A percentile compares a stretch with the other conserved stretches of the same genome.
Conservation (phyloP, 371 early-diverging fungal species). For the Catenaria anguillulae region DNA sequence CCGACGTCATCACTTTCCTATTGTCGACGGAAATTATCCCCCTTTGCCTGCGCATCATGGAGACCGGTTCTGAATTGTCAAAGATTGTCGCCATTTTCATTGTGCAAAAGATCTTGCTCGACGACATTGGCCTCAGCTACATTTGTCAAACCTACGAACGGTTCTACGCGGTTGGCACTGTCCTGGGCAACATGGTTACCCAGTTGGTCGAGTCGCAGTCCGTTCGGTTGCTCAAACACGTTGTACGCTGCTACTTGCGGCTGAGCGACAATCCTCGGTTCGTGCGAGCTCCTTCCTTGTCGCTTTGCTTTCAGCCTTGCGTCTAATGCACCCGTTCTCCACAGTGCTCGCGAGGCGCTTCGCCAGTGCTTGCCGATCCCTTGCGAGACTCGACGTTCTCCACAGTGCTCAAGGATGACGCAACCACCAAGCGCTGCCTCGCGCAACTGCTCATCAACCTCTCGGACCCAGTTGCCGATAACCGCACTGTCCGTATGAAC, state of each 20-base stretch:
- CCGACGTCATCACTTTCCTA: conserved; percentile 86
- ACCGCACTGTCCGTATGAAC: too few relatives aligned
- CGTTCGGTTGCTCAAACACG: conserved; percentile 78
- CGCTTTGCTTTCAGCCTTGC: background rate
- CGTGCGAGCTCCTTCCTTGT: background rate
- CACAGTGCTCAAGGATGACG: conserved; percentile 61
- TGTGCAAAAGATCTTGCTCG: conserved; percentile 88
- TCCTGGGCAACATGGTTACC: conserved; percentile 84
- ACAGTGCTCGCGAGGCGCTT: conserved; percentile 67
- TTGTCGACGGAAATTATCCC: conserved; percentile 97
- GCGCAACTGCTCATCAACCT: conserved; percentile 44
- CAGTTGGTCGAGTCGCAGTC: conserved; percentile 79
- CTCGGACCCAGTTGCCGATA: conserved; percentile 2
- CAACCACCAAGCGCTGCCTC: conserved; percentile 57
- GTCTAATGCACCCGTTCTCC: background rate
- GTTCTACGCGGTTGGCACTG: conserved; percentile 90
- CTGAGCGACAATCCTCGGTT: conserved; percentile 81
- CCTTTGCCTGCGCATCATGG: conserved; percentile 94
- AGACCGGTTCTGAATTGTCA: conserved; percentile 87
- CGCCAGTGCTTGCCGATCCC: conserved; percentile 77
- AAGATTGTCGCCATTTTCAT: conserved; percentile 98
- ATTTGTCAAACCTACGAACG: conserved; percentile 95
- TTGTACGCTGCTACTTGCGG: conserved; percentile 86
- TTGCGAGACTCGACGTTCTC: conserved; percentile 65
- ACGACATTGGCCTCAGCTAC: conserved; percentile 90